Conservation (phyloP, 139 green algal species). For the Ulvella scutata region DNA sequence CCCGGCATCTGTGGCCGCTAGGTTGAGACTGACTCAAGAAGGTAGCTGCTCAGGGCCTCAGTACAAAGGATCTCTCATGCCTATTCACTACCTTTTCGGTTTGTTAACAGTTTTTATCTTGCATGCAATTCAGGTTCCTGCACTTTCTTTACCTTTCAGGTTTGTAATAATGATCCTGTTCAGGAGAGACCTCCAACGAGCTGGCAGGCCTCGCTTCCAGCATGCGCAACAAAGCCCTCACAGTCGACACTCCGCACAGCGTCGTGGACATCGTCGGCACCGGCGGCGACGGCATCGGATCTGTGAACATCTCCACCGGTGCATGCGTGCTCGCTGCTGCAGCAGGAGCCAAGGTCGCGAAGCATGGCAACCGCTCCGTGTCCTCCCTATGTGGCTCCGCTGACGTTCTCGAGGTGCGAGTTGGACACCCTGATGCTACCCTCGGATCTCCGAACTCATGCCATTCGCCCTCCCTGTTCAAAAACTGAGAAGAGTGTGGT, state of each 20-base stretch:
- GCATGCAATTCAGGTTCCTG: neutral
- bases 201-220: conserved; percentile 78
- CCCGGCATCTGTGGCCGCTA: too few relatives aligned
- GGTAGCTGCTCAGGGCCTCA: too few relatives aligned
- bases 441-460: too few relatives aligned
- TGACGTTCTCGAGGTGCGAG: conserved; percentile 72
- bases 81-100: too few relatives aligned
- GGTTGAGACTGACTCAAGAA: too few relatives aligned
- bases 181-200: conserved; percentile 84
- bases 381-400: conserved; percentile 84
- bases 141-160: neutral
- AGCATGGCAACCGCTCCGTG: conserved; percentile 91
- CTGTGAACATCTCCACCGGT: conserved; percentile 97
- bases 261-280: conserved; percentile 97
- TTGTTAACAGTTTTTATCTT: too few relatives aligned
- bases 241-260: conserved; percentile 35
- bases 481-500: too few relatives aligned
- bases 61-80: too few relatives aligned
- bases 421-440: too few relatives aligned
- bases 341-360: conserved; percentile 87
- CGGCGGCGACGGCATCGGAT: conserved; percentile 90
- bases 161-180: neutral
- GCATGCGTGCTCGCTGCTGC: conserved; percentile 83
- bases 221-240: conserved; percentile 46
- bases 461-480: too few relatives aligned